Conservation (phyloP, 148 eudicot genomes). For the Arbutus unedo region DNA sequence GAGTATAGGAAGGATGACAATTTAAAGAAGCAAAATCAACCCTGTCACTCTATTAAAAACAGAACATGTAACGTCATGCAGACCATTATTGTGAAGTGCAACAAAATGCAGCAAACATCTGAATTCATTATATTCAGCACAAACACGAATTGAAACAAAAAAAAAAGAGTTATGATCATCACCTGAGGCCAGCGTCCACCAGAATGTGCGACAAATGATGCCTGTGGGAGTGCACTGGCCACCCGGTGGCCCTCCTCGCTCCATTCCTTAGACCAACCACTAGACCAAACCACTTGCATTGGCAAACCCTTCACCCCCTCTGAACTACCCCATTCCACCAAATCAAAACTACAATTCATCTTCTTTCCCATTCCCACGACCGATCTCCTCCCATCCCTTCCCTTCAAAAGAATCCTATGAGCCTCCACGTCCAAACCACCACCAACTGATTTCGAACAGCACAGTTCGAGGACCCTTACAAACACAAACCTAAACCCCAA, state of each 20-base stretch:
- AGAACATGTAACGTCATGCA: not conserved
- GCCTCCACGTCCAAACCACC: conserved; percentile 50
- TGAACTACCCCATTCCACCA: conserved; percentile 66
- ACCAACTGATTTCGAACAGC: conserved; percentile 45
- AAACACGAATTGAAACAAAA: not conserved
- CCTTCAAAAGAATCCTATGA: conserved; percentile 69
- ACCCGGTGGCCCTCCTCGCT: conserved; percentile 57
- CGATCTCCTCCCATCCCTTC: conserved; percentile 58
- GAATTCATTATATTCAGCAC: not conserved
- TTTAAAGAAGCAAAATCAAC: not conserved
- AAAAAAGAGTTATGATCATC: conserved; percentile 15
- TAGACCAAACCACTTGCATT: conserved; percentile 78
- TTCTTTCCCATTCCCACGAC: conserved; percentile 67
- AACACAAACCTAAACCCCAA: conserved; percentile 60
- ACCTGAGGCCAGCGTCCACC: conserved; percentile 98
- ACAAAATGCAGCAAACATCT: conserved; percentile 5
- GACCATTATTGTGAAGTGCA: not conserved
- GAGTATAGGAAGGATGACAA: not conserved
- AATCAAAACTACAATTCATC: conserved; percentile 70
- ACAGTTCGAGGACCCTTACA: conserved; percentile 46
- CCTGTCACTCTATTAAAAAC: not conserved
- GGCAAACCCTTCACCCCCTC: conserved; percentile 70
- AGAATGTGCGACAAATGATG: conserved; percentile 58
- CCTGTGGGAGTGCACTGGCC: conserved; percentile 57
- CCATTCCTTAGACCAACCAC: conserved; percentile 65